Evolutionary conservation across 345 rosid species (phyloP).

Genomic region (Ailanthus altissimus): DNA sequence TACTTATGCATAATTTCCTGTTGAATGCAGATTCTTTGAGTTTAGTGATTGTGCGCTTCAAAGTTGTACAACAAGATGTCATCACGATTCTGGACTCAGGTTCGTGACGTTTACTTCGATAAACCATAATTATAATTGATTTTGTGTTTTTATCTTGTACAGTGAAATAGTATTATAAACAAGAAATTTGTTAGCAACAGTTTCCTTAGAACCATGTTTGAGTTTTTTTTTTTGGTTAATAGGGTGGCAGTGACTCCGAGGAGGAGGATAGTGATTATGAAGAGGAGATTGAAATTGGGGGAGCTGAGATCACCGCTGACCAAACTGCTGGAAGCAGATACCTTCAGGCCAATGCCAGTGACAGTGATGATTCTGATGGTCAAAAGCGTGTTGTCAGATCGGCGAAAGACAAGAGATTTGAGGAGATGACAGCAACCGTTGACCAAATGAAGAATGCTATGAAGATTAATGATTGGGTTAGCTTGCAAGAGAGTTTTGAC

Average conservation of each 20-base stretch:
- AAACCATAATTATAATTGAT: too few relatives aligned
- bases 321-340: constrained; percentile 47
- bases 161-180: background rate
- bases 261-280: constrained; percentile 53
- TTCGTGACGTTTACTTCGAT: constrained; percentile 24
- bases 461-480: constrained; percentile 97
- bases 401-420: constrained; percentile 85
- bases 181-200: background rate
- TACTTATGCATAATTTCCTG: background rate
- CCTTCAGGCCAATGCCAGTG: constrained; percentile 56
- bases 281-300: constrained; percentile 47
- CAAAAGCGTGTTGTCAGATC: constrained; percentile 79
- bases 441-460: constrained; percentile 93
- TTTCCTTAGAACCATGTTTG: background rate
- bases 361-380: constrained; percentile 66
- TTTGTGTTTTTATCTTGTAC: background rate
- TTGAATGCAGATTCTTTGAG: constrained; percentile 20
- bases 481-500: constrained; percentile 81
- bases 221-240: background rate
- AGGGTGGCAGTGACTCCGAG: constrained; percentile 80
- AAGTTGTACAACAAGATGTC: constrained; percentile 41
- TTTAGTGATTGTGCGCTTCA: constrained; percentile 3
- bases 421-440: constrained; percentile 71
- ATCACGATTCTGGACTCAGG: constrained; percentile 73
- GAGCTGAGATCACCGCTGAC: constrained; percentile 34